These are phyloP conservation scores for Tieghemostelium lacteum DNA, from an alignment of 78 protist genomes.

Conservation along the genomic window DNA sequence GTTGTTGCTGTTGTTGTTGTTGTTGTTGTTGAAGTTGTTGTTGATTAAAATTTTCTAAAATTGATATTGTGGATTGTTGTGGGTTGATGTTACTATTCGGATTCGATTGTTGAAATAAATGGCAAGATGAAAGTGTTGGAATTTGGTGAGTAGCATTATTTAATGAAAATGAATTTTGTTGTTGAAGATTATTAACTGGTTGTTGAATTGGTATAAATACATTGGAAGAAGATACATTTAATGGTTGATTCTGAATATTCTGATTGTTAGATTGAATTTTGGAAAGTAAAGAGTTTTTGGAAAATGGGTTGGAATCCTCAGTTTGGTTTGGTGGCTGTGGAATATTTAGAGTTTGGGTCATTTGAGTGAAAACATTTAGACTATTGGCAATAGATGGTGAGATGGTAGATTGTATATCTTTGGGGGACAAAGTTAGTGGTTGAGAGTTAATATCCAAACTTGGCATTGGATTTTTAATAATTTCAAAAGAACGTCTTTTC, in stretches of 20 bases:
- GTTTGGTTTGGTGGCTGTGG: constrained; percentile 30
- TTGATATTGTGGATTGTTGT: no score
- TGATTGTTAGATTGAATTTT: constrained; percentile 25
- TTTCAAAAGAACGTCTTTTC: constrained; percentile 61
- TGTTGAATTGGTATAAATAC: background rate
- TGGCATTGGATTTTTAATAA: constrained; percentile 45
- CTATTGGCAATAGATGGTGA: constrained; percentile 31
- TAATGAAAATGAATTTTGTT: background rate
- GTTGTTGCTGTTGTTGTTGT: background rate
- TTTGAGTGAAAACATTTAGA: constrained; percentile 50
- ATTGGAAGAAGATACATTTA: constrained; percentile 31
- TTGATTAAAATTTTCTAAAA: background rate
- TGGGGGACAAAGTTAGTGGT: constrained; percentile 38
- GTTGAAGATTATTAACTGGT: background rate
- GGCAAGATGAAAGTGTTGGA: constrained; percentile 7
- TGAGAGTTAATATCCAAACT: constrained; percentile 44
- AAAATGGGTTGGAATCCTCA: constrained; percentile 37
- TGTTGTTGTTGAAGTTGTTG: background rate
- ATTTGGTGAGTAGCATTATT: background rate
- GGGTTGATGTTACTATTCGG: background rate
- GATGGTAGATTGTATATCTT: constrained; percentile 51
- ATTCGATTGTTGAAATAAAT: background rate
- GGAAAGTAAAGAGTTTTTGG: constrained; percentile 32
- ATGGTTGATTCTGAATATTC: no score
- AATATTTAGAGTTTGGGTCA: constrained; percentile 58